Evolutionary conservation across 768 basidiomycete species (phyloP).

Genomic region (Lactarius evosmus): DNA sequence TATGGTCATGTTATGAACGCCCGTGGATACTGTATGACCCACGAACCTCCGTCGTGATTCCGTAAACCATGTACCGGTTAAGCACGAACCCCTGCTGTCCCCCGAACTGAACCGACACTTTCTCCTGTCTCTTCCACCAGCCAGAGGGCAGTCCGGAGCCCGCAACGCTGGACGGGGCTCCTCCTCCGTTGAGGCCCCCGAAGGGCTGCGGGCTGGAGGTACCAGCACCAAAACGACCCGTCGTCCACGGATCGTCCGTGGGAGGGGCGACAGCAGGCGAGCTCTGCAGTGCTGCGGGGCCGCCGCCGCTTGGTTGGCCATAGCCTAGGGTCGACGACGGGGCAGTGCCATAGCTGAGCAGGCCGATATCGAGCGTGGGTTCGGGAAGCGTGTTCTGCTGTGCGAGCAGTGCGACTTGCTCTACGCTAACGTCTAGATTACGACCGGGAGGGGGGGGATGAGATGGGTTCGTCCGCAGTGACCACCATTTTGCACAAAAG

Average conservation of each 20-base stretch:
- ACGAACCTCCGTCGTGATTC: constrained; percentile 50
- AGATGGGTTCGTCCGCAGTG: background rate
- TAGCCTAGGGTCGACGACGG: constrained; percentile 35
- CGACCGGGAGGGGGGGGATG: background rate
- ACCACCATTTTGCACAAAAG: background rate
- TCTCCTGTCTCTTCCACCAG: constrained; percentile 88
- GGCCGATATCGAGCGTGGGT: constrained; percentile 62
- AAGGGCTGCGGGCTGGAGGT: background rate
- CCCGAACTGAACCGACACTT: constrained; percentile 62
- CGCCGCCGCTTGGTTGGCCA: background rate
- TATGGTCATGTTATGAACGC: constrained; percentile 15
- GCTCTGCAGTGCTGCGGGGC: background rate
- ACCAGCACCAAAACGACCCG: constrained; percentile 17
- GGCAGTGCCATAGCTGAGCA: constrained; percentile 46
- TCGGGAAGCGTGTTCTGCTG: constrained; percentile 76
- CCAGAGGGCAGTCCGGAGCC: constrained; percentile 71
- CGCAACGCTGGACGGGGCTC: constrained; percentile 55
- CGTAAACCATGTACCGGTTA: constrained; percentile 83
- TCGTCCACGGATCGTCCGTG: constrained; percentile 19
- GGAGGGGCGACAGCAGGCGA: background rate
- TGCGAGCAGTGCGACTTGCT: constrained; percentile 74
- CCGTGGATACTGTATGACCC: background rate
- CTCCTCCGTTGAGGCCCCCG: constrained; percentile 38
- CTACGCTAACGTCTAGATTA: constrained; percentile 67
- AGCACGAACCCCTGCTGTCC: constrained; percentile 93